phyloP scores from a whole-genome alignment of 768 basidiomycete genomes.

The Russula griseocarnosa region DNA sequence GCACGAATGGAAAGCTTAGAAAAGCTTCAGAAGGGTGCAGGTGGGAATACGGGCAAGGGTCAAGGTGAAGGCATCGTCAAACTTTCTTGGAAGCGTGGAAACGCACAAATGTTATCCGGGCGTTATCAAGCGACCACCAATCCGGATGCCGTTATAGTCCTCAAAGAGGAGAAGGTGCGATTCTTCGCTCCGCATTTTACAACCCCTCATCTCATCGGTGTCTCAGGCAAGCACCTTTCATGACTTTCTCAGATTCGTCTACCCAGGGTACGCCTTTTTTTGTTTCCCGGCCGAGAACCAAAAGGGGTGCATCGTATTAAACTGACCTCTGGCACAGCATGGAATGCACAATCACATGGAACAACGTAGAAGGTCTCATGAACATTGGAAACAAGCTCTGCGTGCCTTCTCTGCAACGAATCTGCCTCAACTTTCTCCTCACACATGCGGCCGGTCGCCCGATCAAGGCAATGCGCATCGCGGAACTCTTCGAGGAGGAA shows the following conservation, averaged over 20 bases:
- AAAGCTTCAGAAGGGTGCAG: conserved; percentile 47
- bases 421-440: conserved; percentile 83
- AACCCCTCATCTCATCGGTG: conserved; percentile 3
- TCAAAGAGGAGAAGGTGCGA: conserved; percentile 81
- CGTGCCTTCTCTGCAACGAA: conserved; percentile 72
- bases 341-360: conserved; percentile 92
- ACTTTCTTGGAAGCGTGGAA: conserved; percentile 21
- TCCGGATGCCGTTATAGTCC: conserved; percentile 80
- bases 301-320: background rate
- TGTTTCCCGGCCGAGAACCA: background rate
- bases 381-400: conserved; percentile 88
- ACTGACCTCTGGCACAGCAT: conserved; percentile 43
- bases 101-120: background rate
- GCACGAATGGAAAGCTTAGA: conserved; percentile 47
- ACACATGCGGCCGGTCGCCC: conserved; percentile 91
- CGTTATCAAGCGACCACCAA: conserved; percentile 32
- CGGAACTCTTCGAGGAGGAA: conserved; percentile 86
- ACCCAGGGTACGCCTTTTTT: conserved; percentile 69
- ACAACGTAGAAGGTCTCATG: conserved; percentile 88
- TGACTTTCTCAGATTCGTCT: conserved; percentile 89
- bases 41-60: conserved; percentile 24
- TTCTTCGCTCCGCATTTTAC: conserved; percentile 4
- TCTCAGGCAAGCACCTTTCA: conserved; percentile 77
- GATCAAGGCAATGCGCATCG: conserved; percentile 89
- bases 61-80: conserved; percentile 23